Base-by-base conservation (phyloP, 495 filamentous ascomycete genomes). In the Tuber borchii region DNA sequence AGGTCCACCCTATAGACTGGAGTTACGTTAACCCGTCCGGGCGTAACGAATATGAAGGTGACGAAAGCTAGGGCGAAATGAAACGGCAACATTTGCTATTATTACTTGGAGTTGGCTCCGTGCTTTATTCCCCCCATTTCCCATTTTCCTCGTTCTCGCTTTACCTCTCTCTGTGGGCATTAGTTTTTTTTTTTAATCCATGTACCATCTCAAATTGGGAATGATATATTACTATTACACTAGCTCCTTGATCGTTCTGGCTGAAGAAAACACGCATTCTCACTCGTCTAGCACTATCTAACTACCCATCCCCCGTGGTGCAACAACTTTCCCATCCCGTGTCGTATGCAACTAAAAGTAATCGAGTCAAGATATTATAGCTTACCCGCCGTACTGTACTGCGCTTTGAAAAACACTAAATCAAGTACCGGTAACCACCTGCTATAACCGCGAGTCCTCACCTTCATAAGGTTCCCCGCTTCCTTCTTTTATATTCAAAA, bases 21-120 rank as follows among this genome's bases (percentile, higher is more conserved):
- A 45, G 39, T 74, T 43, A 46, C 40, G 37, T 56, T 51, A 37
- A 51, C 34, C 42, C 71, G 42, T 34, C 4, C 48, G 70, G 42
- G 26, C 39, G 74, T 45, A 71, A 71, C 39, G 39, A 31, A 34
- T 74, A 72, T 74, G n/a, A 71, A 39, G 42, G 42, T 44, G 72
- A 46, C 19, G 45, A 65, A 16, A 17, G 56, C 56, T 65, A n/a
- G 56, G 56, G 31, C 31, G 56, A 31, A 65, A 65, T 31, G 56
- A 65, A 65, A 65, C 26, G 26, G 26, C 26, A 26, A 26, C 22
- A 65, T 31, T 65, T 65, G 2, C 56, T 65, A 65, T 65, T 78
- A 70, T 77, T 79, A 45, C 45, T 34, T 69, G 42, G 48, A 42
- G 69, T 72, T 34, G 77, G 71, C 48, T 70, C 74, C 43, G 70